Evolutionary conservation across 2,329 filamentous ascomycete species (phyloP), one percentile per base, ranked within the genome.

Genomic region (Venturia carpophila): DNA sequence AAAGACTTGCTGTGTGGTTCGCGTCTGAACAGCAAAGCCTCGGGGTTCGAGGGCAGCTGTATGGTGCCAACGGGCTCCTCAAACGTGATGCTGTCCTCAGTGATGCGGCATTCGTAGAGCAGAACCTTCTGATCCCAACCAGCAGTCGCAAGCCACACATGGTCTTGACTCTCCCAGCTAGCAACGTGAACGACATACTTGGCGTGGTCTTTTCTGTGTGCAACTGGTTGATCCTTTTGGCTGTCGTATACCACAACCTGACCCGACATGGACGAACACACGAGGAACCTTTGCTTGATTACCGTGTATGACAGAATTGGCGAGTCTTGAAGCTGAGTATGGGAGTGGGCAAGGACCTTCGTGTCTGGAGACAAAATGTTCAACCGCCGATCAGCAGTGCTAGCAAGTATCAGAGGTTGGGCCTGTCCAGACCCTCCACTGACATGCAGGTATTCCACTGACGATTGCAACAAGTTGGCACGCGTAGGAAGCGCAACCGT

Each of bases 211-310:
- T 78, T 80, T 58, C 84, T 77, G 66, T 76, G 76, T 37, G 80
- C 79, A 19, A 83, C 66, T 1, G 80, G 69, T 30, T 73, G 69
- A 19, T 76, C 75, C 34, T 69, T 68, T n/a, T 65, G 64, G 17
- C 75, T 73, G 66, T 80, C 72, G 67, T 80, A 81, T 1, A 86
- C 72, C 39, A 79, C 70, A 5, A 86, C 69, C 64, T 82, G 79
- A 5, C 84, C 84, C 11, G 84, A 85, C 84, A 87, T 87, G 56
- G 80, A 83, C 21, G 80, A 79, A 62, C 80, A 76, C n/a, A 86
- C 71, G 17, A 84, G 68, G 68, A 79, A 79, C 4, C 75, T 75
- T n/a, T 75, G 68, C 6, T 73, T 69, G 7, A 84, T 67, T 7
- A 77, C 73, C 37, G 75, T 71, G 63, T 79, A 76, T 24, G 83